phyloP scores from a whole-genome alignment of 2,329 filamentous ascomycete species.

The Exophiala mesophila region DNA sequence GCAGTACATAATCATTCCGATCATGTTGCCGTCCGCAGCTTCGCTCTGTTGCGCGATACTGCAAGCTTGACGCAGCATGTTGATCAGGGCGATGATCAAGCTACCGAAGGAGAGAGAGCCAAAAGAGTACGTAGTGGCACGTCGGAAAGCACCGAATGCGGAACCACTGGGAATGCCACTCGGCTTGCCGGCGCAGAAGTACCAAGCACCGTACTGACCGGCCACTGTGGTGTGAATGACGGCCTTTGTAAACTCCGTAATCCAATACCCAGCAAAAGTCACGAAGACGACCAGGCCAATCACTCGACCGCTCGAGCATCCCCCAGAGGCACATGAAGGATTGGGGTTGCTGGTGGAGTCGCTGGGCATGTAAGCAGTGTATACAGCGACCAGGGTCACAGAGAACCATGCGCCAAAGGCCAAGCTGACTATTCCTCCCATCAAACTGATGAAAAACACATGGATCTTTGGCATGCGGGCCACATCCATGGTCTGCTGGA shows the following conservation, averaged over 20 bases:
- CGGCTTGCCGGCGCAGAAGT: conserved; percentile 64
- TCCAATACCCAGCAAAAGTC: conserved; percentile 91
- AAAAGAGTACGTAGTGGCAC: conserved; percentile 84
- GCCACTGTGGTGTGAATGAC: conserved; percentile 83
- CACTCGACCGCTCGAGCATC: conserved; percentile 71
- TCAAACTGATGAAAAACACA: conserved; percentile 76
- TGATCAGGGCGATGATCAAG: conserved; percentile 79
- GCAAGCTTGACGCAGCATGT: conserved; percentile 75
- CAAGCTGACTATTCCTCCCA: conserved; percentile 72
- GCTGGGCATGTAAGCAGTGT: conserved; percentile 72
- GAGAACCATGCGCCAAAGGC: conserved; percentile 81
- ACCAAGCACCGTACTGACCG: conserved; percentile 90
- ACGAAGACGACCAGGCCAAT: conserved; percentile 80
- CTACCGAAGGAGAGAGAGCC: conserved; percentile 86
- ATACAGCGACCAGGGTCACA: conserved; percentile 79
- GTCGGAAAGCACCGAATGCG: conserved; percentile 75
- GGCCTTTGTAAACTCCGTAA: conserved; percentile 90
- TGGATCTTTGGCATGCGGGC: conserved; percentile 72
- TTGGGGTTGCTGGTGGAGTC: conserved; percentile 40
- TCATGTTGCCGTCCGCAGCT: conserved; percentile 62
- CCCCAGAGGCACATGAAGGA: conserved; percentile 47
- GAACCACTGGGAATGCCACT: conserved; percentile 67
- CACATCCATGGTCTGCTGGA: conserved; percentile 79
- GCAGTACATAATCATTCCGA: conserved; percentile 65
- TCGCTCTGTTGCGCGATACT: conserved; percentile 68